Base-by-base conservation (phyloP, 495 filamentous ascomycete species). In the Mycothermus thermophilus region DNA sequence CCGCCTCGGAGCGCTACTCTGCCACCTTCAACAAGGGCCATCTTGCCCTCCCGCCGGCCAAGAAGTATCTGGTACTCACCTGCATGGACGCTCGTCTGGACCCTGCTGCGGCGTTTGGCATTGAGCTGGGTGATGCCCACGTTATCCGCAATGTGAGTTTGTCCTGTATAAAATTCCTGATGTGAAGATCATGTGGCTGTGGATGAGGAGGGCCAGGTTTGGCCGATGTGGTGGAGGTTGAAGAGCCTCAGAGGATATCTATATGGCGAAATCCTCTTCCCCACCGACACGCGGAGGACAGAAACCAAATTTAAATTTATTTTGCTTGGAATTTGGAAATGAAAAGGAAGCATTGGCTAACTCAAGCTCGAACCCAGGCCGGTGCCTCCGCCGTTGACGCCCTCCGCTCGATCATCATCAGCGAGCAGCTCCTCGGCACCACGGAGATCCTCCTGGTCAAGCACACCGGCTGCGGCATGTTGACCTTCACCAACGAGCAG, bases 21-120 rank as follows among this genome's bases (percentile, higher is more conserved):
- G 51, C 67, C 11, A 63, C 51, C 8, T 85, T 87, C 49, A 70
- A 57, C 10, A 55, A 80, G 30, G 79, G 78, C 10, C 30, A 75
- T 31, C 66, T 88, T 0, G 61, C 70, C n/a, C 67, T 85, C 5
- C 80, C 80, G 1, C 83, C 83, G 0, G 68, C 74, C 12, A 81
- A 83, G 63, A 67, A 76, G 43, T 79, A 77, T 43, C 59, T 69
- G 9, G 60, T 80, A 21, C 43, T 67, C 24, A 83, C 82, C 3
- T 92, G 84, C 58, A 90, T 88, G 81, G 83, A 92, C 47, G 80
- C 83, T 1, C 74, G 84, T 8, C 75, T 93, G 41, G 77, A 87
- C 43, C 69, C 80, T 0, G 67, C 74, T 2, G 49, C 62, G 3
- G 83, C 80, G 5, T 77, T 82, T 38, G 79, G 77, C n/a, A 77